These are phyloP conservation scores for Exobasidium cylindrosporum DNA, from an alignment of 1,284 basidiomycete species.

Conservation along the genomic window DNA sequence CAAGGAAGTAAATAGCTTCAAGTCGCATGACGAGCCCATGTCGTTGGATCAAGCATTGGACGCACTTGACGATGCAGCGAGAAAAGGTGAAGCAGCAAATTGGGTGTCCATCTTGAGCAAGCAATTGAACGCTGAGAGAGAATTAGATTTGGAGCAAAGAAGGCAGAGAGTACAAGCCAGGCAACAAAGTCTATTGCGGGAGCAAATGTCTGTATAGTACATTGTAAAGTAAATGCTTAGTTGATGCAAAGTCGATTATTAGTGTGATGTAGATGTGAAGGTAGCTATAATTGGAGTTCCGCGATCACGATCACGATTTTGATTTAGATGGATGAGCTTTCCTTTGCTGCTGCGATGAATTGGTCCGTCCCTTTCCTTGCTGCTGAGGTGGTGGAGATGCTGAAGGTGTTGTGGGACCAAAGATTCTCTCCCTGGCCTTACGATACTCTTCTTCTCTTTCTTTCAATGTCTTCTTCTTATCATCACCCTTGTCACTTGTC, in stretches of 20 bases:
- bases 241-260: too few species aligned
- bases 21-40: not conserved
- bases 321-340: too few species aligned
- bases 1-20: not conserved
- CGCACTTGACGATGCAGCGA: constrained; percentile 1
- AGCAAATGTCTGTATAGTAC: constrained; percentile 3
- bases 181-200: not conserved
- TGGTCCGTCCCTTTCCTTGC: not conserved
- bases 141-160: not conserved
- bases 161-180: constrained; percentile 2
- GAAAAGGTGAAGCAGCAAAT: not conserved
- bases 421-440: not conserved
- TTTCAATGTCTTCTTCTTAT: constrained; percentile 1
- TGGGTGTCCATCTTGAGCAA: constrained; percentile 9
- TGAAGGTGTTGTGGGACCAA: not conserved
- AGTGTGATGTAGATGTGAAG: too few species aligned
- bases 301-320: too few species aligned
- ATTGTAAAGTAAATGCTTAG: too few species aligned
- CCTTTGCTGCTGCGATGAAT: too few species aligned
- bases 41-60: not conserved
- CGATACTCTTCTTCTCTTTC: constrained; percentile 9
- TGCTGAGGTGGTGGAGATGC: not conserved
- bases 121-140: constrained; percentile 5
- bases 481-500: not conserved
- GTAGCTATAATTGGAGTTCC: too few species aligned